These are phyloP conservation scores for Tricholoma sp. DNA, from an alignment of 768 basidiomycete species.

Conservation along the genomic window DNA sequence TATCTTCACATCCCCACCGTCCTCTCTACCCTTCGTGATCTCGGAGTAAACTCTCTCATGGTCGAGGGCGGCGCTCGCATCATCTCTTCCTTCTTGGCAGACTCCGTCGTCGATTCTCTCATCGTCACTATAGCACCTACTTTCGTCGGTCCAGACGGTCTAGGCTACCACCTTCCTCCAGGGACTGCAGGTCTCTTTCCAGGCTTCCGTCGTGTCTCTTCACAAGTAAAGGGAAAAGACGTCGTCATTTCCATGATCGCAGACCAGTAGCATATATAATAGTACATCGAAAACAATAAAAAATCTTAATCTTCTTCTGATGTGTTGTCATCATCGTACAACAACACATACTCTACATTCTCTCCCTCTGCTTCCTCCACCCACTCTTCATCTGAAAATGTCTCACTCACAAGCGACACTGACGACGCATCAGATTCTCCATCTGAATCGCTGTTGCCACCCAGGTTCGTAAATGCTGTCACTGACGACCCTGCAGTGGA, in stretches of 20 bases:
- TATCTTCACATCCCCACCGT: conserved; percentile 42
- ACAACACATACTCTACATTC: conserved; percentile 59
- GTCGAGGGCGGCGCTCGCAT: conserved; percentile 91
- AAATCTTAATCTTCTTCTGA: conserved; percentile 42
- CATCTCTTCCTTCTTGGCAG: conserved; percentile 64
- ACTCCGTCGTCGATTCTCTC: conserved; percentile 55
- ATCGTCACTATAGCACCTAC: conserved; percentile 85
- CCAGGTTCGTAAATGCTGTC: background rate
- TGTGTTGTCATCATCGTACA: conserved; percentile 65
- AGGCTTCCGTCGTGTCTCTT: conserved; percentile 22
- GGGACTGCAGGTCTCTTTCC: conserved; percentile 12
- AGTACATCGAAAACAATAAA: background rate
- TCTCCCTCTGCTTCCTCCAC: conserved; percentile 1
- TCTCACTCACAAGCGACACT: conserved; percentile 56
- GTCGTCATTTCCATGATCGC: conserved; percentile 27
- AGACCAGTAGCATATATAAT: too few relatives aligned
- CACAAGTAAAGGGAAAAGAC: conserved; percentile 32
- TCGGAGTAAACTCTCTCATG: conserved; percentile 78
- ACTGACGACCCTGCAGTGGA: background rate
- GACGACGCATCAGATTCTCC: conserved; percentile 42
- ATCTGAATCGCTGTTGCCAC: conserved; percentile 20
- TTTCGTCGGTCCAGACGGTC: conserved; percentile 71
- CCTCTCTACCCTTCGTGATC: conserved; percentile 45
- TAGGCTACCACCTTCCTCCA: conserved; percentile 43
- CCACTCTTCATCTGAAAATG: conserved; percentile 47